These are phyloP conservation scores for Vanrija sp. DNA, from an alignment of 1,284 basidiomycete species.

Conservation along the genomic window DNA sequence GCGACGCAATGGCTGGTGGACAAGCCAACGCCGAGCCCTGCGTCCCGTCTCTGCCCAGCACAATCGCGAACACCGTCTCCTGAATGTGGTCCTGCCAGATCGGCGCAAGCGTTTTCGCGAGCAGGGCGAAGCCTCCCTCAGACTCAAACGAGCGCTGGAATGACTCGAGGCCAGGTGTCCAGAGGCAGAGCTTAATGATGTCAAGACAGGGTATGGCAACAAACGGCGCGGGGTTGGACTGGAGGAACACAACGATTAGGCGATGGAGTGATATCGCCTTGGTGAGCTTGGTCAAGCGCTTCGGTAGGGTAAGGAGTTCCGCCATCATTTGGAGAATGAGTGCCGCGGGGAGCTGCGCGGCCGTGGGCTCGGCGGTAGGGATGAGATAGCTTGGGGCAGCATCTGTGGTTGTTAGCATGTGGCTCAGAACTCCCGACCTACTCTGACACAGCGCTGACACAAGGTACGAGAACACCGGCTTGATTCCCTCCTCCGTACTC, in stretches of 20 bases:
- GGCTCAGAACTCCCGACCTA: slow-evolving; percentile 39
- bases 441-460: slow-evolving; percentile 75
- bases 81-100: slow-evolving; percentile 41
- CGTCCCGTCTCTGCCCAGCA: slow-evolving; percentile 21
- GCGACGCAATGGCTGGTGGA: slow-evolving; percentile 25
- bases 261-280: slow-evolving; percentile 45
- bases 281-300: slow-evolving; percentile 43
- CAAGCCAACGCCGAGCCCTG: slow-evolving; percentile 21
- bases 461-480: slow-evolving; percentile 77
- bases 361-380: slow-evolving; percentile 25
- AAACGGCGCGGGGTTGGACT: slow-evolving; percentile 41
- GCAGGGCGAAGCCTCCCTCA: slow-evolving; percentile 46
- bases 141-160: slow-evolving; percentile 46
- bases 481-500: slow-evolving; percentile 57
- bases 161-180: slow-evolving; percentile 33
- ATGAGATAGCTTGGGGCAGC: background rate
- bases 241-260: slow-evolving; percentile 47
- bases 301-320: slow-evolving; percentile 25
- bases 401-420: background rate
- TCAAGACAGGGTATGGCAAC: slow-evolving; percentile 41
- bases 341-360: slow-evolving; percentile 36
- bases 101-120: slow-evolving; percentile 33
- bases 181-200: slow-evolving; percentile 35
- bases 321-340: slow-evolving; percentile 37
- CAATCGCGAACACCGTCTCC: slow-evolving; percentile 25